These are phyloP conservation scores for Fusarium dlaminii DNA, from an alignment of 2,329 filamentous ascomycete genomes.

Conservation along the genomic window DNA sequence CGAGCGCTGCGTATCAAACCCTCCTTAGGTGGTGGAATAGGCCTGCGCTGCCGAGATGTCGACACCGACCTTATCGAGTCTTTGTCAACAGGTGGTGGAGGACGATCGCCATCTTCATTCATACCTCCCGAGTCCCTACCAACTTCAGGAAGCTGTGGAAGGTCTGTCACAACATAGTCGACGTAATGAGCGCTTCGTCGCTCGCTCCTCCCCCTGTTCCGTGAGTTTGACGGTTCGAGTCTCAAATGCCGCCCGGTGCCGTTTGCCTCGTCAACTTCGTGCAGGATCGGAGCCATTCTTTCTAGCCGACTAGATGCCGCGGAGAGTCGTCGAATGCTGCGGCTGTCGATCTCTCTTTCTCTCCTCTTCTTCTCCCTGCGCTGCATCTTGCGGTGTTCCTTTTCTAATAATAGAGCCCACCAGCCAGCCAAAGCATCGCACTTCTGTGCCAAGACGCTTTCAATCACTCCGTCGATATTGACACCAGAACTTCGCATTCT, in stretches of 20 bases:
- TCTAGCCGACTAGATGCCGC: slow-evolving; percentile 89
- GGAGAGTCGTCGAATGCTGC: slow-evolving; percentile 83
- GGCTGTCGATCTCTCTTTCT: slow-evolving; percentile 83
- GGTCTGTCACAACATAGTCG: slow-evolving; percentile 74
- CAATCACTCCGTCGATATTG: slow-evolving; percentile 92
- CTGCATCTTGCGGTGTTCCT: slow-evolving; percentile 87
- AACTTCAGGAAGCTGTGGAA: slow-evolving; percentile 79
- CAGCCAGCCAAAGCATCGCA: slow-evolving; percentile 93
- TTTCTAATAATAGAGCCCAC: slow-evolving; percentile 95
- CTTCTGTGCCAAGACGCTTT: slow-evolving; percentile 88
- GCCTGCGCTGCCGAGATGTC: slow-evolving; percentile 78
- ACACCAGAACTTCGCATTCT: slow-evolving; percentile 94
- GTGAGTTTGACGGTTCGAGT: slow-evolving; percentile 59
- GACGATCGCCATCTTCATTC: slow-evolving; percentile 57
- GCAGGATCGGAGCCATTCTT: slow-evolving; percentile 78
- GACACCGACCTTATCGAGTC: slow-evolving; percentile 79
- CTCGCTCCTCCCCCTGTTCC: slow-evolving; percentile 79
- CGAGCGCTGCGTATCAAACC: slow-evolving; percentile 72
- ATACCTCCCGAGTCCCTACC: slow-evolving; percentile 54
- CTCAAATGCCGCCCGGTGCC: slow-evolving; percentile 57
- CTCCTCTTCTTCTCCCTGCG: slow-evolving; percentile 83
- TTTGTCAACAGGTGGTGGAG: slow-evolving; percentile 80
- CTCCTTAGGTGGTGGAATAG: slow-evolving; percentile 88
- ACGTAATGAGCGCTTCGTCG: slow-evolving; percentile 74
- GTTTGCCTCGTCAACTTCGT: slow-evolving; percentile 82